Conservation (phyloP, 306 rosid genomes). For the Dryas alaskensis region DNA sequence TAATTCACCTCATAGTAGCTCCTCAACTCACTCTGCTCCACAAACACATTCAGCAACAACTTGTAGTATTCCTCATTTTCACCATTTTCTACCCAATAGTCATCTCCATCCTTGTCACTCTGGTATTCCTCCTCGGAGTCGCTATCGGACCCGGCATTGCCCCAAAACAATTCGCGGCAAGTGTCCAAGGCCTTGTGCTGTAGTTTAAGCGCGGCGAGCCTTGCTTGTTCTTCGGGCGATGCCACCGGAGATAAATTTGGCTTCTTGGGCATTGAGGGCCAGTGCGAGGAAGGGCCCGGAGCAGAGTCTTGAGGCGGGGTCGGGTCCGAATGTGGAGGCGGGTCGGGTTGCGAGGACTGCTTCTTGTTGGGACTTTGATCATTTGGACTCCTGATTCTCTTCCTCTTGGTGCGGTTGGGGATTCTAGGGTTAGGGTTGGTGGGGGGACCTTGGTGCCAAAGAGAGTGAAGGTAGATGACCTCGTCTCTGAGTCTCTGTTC, state of each 20-base stretch:
- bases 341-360: constrained; percentile 24
- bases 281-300: constrained; percentile 29
- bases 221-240: constrained; percentile 32
- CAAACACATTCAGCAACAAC: constrained; percentile 46
- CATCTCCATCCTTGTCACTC: constrained; percentile 27
- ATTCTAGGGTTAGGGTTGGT: neutral
- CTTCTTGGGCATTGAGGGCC: constrained; percentile 38
- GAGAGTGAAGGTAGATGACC: constrained; percentile 60
- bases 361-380: neutral
- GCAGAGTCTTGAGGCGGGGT: neutral
- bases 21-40: constrained; percentile 50
- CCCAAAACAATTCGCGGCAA: constrained; percentile 43
- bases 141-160: constrained; percentile 30
- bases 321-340: constrained; percentile 22
- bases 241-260: constrained; percentile 15
- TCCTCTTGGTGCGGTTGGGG: constrained; percentile 3
- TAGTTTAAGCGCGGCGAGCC: constrained; percentile 31
- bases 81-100: constrained; percentile 3
- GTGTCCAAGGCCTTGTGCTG: constrained; percentile 44
- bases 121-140: constrained; percentile 20
- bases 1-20: constrained; percentile 48
- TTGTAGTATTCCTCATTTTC: constrained; percentile 34
- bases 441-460: constrained; percentile 68
- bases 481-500: constrained; percentile 45
- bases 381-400: neutral